phyloP scores from a whole-genome alignment of 805 yeast genomes.

The Schwanniomyces polymorphus region DNA sequence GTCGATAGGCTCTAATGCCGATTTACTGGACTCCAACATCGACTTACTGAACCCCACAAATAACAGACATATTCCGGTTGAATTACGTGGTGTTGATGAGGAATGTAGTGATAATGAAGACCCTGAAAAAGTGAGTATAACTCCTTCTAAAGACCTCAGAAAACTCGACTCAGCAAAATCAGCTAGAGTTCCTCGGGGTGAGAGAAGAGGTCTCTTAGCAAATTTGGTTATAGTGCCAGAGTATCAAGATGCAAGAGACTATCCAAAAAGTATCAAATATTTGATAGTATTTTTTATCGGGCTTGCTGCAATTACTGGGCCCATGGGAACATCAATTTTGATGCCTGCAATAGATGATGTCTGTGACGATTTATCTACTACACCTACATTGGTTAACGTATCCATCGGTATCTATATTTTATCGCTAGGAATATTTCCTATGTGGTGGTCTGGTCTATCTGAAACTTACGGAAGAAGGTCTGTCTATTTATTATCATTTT shows the following conservation, averaged over 20 bases:
- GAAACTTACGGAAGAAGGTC: conserved; percentile 75
- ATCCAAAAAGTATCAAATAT: conserved; percentile 50
- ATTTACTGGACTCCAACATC: background rate
- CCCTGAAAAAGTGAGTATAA: background rate
- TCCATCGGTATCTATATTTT: conserved; percentile 79
- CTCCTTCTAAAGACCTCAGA: background rate
- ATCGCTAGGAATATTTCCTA: conserved; percentile 74
- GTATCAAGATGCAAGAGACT: conserved; percentile 67
- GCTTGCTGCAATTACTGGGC: conserved; percentile 75
- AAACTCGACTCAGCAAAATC: conserved; percentile 5
- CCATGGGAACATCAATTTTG: conserved; percentile 85
- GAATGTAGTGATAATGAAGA: background rate
- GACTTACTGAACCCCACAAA: background rate
- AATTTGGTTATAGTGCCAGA: conserved; percentile 61
- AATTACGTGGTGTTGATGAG: background rate
- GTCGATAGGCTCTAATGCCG: background rate
- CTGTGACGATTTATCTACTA: conserved; percentile 52
- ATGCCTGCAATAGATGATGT: conserved; percentile 74
- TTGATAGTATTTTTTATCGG: conserved; percentile 67
- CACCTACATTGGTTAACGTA: conserved; percentile 63
- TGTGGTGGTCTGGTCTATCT: conserved; percentile 86
- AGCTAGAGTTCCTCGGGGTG: conserved; percentile 16
- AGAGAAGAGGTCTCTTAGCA: conserved; percentile 63
- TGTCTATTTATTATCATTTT: conserved; percentile 68
- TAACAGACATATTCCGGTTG: background rate